Conservation (phyloP, 805 yeast genomes). For the Spathaspora hagerdaliae region DNA sequence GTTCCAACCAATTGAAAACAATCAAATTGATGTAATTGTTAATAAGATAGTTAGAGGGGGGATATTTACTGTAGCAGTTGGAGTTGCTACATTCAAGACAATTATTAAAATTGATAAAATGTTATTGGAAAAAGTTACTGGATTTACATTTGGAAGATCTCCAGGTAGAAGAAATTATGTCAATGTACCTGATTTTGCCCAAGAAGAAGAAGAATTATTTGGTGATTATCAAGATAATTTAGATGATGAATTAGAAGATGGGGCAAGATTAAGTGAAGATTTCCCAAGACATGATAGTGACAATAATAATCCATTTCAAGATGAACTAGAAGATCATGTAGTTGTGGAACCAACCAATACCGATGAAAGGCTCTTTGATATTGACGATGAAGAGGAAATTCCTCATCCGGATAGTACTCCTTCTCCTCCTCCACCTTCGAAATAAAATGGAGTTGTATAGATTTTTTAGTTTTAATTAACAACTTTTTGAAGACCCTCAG, state of each 20-base stretch:
- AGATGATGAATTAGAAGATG: constrained; percentile 35
- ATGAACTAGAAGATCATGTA: constrained; percentile 17
- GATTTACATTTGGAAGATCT: constrained; percentile 30
- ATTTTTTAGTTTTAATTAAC: not conserved
- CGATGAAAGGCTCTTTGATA: constrained; percentile 27
- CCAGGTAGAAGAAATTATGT: constrained; percentile 40
- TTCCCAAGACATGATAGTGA: constrained; percentile 5
- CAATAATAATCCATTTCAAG: constrained; percentile 6
- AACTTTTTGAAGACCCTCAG: too few species aligned
- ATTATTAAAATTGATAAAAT: constrained; percentile 28
- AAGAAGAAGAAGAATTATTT: constrained; percentile 35
- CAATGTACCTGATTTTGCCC: constrained; percentile 37
- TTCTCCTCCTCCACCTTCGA: not conserved
- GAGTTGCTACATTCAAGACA: constrained; percentile 31
- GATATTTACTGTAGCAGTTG: constrained; percentile 41
- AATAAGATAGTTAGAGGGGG: constrained; percentile 60
- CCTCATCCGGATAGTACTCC: not conserved
- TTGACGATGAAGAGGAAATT: constrained; percentile 20
- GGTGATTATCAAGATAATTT: constrained; percentile 38
- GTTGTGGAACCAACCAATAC: constrained; percentile 1
- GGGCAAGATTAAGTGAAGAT: constrained; percentile 13
- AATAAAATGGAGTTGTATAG: not conserved
- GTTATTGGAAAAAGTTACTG: constrained; percentile 27
- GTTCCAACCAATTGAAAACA: constrained; percentile 59
- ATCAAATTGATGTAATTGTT: constrained; percentile 53